Base-by-base conservation (phyloP, 768 basidiomycete genomes). In the Russula emetica region DNA sequence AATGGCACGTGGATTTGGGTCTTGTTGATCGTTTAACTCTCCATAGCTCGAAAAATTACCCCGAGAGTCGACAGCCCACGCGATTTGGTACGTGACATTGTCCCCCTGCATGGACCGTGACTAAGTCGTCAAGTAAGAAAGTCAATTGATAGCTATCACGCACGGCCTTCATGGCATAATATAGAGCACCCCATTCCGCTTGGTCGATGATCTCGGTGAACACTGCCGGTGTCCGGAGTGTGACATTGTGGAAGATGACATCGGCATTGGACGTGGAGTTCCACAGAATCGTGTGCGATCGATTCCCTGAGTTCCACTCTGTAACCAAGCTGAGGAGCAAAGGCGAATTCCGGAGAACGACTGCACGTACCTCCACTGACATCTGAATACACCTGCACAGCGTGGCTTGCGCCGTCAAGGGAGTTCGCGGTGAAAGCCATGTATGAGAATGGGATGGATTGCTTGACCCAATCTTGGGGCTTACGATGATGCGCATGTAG, bases 371-470 rank as follows among this genome's bases (percentile, higher is more conserved):
- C 77, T 66, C 69, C 75, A 52, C 72, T 77, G 50, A 78, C 74
- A 61, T 79, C 78, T 0, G 76, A 72, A 61, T 78, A 78, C 4
- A 78, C 67, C 59, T 78, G 73, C 9, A 77, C 72, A 13, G 30
- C 14, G 60, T 79, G 78, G 11, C 70, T 28, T 14, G 64, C 63
- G 7, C 73, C 75, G 55, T 79, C 77, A n/a, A 68, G 62, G 0
- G 77, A 67, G 7, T 34, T 47, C 8, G 72, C 76, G 10, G 70
- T 66, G 8, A 79, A 60, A 34, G 34, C 10, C 11, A 34, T 2
- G 11, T 34, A 34, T 5, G 34, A 74, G 66, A 78, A 78, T 2
- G 78, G 77, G 2, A 79, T 58, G 1, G 78, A 78, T 60, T 77
- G 76, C 26, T 69, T 70, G 53, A 76, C 73, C 60, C 73, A 72